Conservation (phyloP, 768 basidiomycete species). For the Sarcodon aspratus region DNA sequence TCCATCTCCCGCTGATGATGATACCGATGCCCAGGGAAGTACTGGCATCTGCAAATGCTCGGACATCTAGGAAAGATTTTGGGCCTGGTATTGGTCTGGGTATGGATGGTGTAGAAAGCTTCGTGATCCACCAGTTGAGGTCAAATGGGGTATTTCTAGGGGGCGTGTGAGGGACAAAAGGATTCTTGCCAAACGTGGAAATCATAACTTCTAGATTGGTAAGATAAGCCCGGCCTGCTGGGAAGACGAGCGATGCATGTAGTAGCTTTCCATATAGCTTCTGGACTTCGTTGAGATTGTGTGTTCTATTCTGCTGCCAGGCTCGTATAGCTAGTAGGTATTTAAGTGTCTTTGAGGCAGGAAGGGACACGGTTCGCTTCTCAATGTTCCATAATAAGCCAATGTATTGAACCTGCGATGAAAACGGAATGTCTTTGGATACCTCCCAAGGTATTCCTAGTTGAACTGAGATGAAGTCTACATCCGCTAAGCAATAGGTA, state of each 20-base stretch:
- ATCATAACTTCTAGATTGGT: conserved; percentile 22
- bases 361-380: conserved; percentile 12
- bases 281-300: conserved; percentile 22
- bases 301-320: conserved; percentile 13
- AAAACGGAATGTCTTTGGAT: conserved; percentile 17
- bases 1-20: conserved; percentile 3
- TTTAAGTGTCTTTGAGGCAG: conserved; percentile 14
- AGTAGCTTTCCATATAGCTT: conserved; percentile 29
- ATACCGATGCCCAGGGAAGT: conserved; percentile 9
- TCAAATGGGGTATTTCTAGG: not conserved
- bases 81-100: not conserved
- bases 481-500: conserved; percentile 18
- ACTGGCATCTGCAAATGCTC: conserved; percentile 10
- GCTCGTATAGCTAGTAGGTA: conserved; percentile 16
- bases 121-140: conserved; percentile 1
- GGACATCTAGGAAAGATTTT: not conserved
- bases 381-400: conserved; percentile 22
- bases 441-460: conserved; percentile 24
- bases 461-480: conserved; percentile 19
- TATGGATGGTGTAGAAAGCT: not conserved
- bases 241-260: conserved; percentile 19
- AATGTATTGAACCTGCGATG: conserved; percentile 11
- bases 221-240: conserved; percentile 24
- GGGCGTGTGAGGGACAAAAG: conserved; percentile 16
- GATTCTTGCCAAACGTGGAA: conserved; percentile 12